Evolutionary conservation across 352 stramenopile species (phyloP).

Genomic region (Globisporangium megalacanthum): DNA sequence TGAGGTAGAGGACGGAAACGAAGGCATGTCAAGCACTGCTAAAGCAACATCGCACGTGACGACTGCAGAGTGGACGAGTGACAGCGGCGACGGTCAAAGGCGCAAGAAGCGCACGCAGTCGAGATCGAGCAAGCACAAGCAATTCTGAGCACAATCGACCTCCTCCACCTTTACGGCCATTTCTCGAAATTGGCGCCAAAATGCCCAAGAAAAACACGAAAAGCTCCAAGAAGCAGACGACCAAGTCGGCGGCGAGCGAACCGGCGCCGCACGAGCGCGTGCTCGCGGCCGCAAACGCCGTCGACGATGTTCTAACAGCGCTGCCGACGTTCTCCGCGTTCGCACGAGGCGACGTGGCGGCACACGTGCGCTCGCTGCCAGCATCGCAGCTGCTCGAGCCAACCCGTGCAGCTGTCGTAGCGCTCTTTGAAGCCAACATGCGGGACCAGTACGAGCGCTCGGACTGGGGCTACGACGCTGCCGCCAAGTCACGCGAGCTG

Average conservation of each 20-base stretch:
- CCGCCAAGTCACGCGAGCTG: conserved; percentile 80
- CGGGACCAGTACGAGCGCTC: conserved; percentile 81
- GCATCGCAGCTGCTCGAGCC: conserved; percentile 27
- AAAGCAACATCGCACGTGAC: too few species aligned
- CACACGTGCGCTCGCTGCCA: conserved; percentile 36
- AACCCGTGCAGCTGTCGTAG: conserved; percentile 33
- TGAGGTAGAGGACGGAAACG: not conserved
- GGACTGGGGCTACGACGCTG: conserved; percentile 88
- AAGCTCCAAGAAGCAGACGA: not conserved
- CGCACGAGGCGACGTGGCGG: conserved; percentile 37
- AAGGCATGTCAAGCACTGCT: too few species aligned
- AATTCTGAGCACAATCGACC: not conserved
- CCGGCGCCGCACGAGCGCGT: conserved; percentile 12
- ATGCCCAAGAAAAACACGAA: conserved; percentile 25
- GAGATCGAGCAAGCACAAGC: not conserved
- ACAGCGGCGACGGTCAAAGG: too few species aligned
- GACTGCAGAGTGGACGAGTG: too few species aligned
- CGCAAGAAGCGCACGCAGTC: too few species aligned
- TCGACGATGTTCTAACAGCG: conserved; percentile 50
- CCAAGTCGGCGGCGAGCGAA: not conserved
- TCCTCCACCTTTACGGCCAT: too few species aligned
- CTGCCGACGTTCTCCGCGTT: conserved; percentile 59
- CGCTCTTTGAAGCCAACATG: conserved; percentile 92
- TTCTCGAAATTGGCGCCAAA: not conserved
- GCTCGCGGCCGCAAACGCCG: conserved; percentile 45